Percentiles rank a stretch among this genome's conserved stretches.
Conservation (phyloP, 768 basidiomycete species). For the Russula abietina region DNA sequence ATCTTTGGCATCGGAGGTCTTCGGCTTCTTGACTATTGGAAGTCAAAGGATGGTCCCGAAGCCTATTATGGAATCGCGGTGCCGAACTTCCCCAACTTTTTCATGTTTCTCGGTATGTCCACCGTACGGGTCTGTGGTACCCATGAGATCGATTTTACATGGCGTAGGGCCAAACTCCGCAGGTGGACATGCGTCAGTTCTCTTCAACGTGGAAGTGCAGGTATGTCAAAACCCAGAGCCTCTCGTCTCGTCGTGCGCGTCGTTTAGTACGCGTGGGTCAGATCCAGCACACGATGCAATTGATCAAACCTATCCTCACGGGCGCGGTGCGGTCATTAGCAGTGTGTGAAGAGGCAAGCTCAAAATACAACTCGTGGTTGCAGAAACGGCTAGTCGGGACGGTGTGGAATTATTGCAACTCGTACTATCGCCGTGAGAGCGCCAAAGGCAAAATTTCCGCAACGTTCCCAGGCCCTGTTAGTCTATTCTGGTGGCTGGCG, state of each 20-base stretch:
- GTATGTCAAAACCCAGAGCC: conserved; percentile 27
- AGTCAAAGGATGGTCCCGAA: conserved; percentile 42
- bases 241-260: neutral
- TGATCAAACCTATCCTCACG: conserved; percentile 48
- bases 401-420: conserved; percentile 50
- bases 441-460: conserved; percentile 37
- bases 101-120: conserved; percentile 22
- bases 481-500: conserved; percentile 48
- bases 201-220: conserved; percentile 53
- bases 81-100: conserved; percentile 24
- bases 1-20: conserved; percentile 40
- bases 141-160: neutral
- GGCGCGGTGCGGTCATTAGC: conserved; percentile 46
- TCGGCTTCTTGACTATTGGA: conserved; percentile 42
- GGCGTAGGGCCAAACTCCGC: conserved; percentile 43
- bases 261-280: conserved; percentile 26
- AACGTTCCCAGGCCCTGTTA: conserved; percentile 50
- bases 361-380: conserved; percentile 48
- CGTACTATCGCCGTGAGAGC: conserved; percentile 45
- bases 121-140: neutral
- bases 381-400: conserved; percentile 42
- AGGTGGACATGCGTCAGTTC: conserved; percentile 52
- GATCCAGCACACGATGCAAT: conserved; percentile 45
- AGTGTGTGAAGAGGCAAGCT: conserved; percentile 42
- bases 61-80: conserved; percentile 43